Evolutionary conservation across 139 green algal species (phyloP).

Genomic region (Pseudopediastrum boryanum): DNA sequence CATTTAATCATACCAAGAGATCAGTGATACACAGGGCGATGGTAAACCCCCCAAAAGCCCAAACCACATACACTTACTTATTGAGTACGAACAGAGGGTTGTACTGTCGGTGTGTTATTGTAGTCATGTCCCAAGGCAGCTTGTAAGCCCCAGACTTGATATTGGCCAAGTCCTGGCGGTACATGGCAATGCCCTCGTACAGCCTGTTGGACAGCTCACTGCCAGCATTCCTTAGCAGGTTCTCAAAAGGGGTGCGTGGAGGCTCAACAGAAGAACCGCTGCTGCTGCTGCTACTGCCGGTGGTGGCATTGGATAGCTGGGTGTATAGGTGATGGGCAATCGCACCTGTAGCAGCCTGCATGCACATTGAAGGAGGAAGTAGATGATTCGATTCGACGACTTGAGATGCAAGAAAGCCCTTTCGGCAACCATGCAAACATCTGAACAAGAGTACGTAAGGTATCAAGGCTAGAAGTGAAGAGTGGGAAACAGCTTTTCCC

Average conservation of each 20-base stretch:
- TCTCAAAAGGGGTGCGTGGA: constrained; percentile 21
- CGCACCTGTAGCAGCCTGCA: not conserved
- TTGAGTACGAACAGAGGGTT: constrained; percentile 71
- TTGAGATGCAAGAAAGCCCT: too few relatives aligned
- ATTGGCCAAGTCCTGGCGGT: constrained; percentile 45
- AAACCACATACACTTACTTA: constrained; percentile 20
- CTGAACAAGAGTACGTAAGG: too few relatives aligned
- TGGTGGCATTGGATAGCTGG: not conserved
- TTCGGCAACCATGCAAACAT: too few relatives aligned
- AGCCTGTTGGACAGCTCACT: constrained; percentile 38
- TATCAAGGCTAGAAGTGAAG: too few relatives aligned
- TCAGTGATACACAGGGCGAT: too few relatives aligned
- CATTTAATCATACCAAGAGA: too few relatives aligned
- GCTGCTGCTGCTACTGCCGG: not conserved
- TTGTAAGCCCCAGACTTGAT: constrained; percentile 37
- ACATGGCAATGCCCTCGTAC: constrained; percentile 41
- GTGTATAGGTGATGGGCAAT: not conserved
- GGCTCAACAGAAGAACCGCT: too few relatives aligned
- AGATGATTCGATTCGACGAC: too few relatives aligned
- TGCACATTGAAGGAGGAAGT: not conserved
- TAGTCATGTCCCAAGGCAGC: constrained; percentile 88
- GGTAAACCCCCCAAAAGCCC: not conserved
- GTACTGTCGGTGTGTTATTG: constrained; percentile 72
- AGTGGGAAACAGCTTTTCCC: too few relatives aligned
- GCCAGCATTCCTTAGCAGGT: constrained; percentile 5